Evolutionary conservation across 495 filamentous ascomycete species (phyloP), one percentile per base, ranked within the genome.

Genomic region (Xylaria scruposa): DNA sequence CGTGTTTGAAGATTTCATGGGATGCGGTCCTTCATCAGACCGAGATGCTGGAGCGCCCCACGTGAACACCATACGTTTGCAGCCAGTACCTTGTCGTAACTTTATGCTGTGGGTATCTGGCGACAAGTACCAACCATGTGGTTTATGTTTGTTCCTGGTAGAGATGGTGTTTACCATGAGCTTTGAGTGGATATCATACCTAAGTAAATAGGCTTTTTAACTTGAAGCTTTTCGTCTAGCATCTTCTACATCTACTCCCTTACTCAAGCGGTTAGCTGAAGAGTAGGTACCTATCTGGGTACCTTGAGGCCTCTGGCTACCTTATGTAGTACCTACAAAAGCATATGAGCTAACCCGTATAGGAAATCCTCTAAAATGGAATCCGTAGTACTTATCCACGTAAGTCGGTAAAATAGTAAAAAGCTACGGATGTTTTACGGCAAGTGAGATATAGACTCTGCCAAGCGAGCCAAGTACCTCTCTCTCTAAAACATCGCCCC

Each of bases 1-100:
- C 56, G 65, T 56, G 65, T 67, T 67, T 67, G 65, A 56, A 67
- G 65, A 67, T 36, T 31, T 49, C 65, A 67, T 56, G 49, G 36
- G 36, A 56, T 44, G 65, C 13, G 65, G 65, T 67, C 47, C 65
- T 67, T 67, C 47, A 67, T 67, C 19, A 26, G 44, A 38, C 47
- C 24, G 62, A 65, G 62, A 62, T 65, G 42, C 62, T 47, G 47
- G 47, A n/a, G 46, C 21, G 65, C 65, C 47, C 65, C 65, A 67
- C 49, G 65, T 44, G 60, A 44, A 56, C 58, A 60, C 17, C 19
- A 56, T 67, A 53, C 65, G 65, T 67, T 36, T 49, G 65, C 21
- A 67, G 42, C 13, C n/a, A 44, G 60, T 44, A 44, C 60, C 36
- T 24, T 61, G 36, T 38, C 38, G 58, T 38, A 21, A 0, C 31